Evolutionary conservation across 768 basidiomycete species (phyloP).

Genomic region (Collybiopsis confluens): DNA sequence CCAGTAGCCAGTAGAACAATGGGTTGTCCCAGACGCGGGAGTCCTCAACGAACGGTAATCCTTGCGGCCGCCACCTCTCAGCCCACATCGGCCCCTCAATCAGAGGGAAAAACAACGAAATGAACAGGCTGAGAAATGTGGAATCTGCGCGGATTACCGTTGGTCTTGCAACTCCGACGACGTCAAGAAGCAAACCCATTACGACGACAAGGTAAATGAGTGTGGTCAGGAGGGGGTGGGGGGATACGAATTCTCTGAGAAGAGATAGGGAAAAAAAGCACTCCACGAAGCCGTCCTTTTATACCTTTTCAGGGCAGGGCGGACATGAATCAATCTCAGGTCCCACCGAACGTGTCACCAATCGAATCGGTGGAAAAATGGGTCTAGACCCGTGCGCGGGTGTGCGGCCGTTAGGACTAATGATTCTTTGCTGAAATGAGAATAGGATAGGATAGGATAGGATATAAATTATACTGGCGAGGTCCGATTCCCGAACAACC

Average conservation of each 20-base stretch:
- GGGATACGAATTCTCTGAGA: too few species aligned
- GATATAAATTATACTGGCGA: too few species aligned
- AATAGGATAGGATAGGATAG: too few species aligned
- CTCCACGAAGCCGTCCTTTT: neutral
- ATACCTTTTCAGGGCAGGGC: neutral
- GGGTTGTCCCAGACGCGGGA: neutral
- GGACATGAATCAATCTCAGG: neutral
- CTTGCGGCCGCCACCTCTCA: conserved; percentile 8
- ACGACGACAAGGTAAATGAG: neutral
- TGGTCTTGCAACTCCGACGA: neutral
- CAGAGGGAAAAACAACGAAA: neutral
- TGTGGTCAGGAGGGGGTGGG: neutral
- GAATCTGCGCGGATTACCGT: conserved; percentile 3
- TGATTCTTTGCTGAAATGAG: too few species aligned
- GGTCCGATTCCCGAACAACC: too few species aligned
- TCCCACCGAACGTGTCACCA: neutral
- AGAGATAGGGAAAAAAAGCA: neutral
- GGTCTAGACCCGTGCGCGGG: neutral
- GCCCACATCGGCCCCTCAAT: conserved; percentile 1
- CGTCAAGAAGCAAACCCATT: neutral
- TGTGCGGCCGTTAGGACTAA: neutral
- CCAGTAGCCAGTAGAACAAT: too few species aligned
- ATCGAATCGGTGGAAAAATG: neutral
- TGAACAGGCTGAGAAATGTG: neutral
- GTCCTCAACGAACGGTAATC: conserved; percentile 4